Evolutionary conservation across 164 flowering plant species (phyloP).

Genomic region (Vitis amurensis): DNA sequence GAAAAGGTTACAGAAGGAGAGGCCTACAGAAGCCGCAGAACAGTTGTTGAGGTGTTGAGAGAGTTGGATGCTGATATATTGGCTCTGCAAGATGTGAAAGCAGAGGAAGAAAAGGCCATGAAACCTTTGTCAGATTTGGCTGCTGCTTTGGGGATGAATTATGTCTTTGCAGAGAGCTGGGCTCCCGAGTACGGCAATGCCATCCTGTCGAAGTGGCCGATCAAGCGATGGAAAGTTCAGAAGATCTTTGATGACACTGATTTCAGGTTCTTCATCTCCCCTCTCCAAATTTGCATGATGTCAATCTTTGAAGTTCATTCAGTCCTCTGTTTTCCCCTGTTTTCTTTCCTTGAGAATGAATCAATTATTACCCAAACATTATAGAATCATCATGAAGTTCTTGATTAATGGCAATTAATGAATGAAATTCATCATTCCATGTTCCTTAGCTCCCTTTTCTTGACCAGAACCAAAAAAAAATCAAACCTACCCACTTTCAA

Average conservation of each 20-base stretch:
- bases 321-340: slow-evolving; percentile 3
- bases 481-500: no score
- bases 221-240: slow-evolving; percentile 51
- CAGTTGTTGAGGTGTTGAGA: slow-evolving; percentile 53
- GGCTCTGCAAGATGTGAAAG: slow-evolving; percentile 72
- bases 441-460: no score
- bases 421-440: no score
- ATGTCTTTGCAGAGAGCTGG: slow-evolving; percentile 75
- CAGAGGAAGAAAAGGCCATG: slow-evolving; percentile 71
- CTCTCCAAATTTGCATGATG: not conserved
- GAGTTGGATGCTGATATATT: slow-evolving; percentile 64
- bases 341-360: not conserved
- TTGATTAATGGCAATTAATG: no score
- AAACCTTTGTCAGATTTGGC: slow-evolving; percentile 67
- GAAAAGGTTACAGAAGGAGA: slow-evolving; percentile 2
- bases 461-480: no score
- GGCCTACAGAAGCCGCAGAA: slow-evolving; percentile 18
- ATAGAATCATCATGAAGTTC: no score
- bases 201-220: slow-evolving; percentile 65
- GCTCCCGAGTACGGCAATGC: slow-evolving; percentile 80
- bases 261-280: slow-evolving; percentile 46
- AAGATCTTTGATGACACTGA: slow-evolving; percentile 64
- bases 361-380: not conserved
- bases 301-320: not conserved
- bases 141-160: slow-evolving; percentile 60